Evolutionary conservation across 1,284 basidiomycete genomes (phyloP).

Genomic region (Coniferiporia weirii): DNA sequence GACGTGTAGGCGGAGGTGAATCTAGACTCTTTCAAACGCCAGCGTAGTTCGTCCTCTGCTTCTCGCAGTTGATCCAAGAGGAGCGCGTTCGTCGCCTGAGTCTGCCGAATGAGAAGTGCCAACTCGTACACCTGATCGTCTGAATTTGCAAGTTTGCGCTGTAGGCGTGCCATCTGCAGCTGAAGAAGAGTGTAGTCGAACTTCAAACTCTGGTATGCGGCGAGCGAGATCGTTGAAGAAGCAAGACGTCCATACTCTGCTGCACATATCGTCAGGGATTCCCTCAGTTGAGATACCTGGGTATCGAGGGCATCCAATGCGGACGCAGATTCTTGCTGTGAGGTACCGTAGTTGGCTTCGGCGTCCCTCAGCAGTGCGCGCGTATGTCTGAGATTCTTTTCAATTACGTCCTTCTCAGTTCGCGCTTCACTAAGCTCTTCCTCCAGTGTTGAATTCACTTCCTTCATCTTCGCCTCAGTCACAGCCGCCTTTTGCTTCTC

Average conservation of each 20-base stretch:
- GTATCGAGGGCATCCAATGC: constrained; percentile 32
- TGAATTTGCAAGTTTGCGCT: constrained; percentile 62
- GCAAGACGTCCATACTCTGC: constrained; percentile 57
- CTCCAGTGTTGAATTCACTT: constrained; percentile 30
- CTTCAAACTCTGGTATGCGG: constrained; percentile 38
- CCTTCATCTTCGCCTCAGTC: constrained; percentile 37
- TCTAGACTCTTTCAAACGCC: constrained; percentile 3
- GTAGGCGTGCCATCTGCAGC: constrained; percentile 45
- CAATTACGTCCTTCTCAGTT: constrained; percentile 32
- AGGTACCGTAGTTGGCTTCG: constrained; percentile 18
- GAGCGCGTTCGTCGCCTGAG: constrained; percentile 46
- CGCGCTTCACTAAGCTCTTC: constrained; percentile 30
- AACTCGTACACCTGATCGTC: constrained; percentile 64
- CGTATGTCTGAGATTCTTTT: constrained; percentile 24
- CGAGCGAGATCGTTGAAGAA: constrained; percentile 40
- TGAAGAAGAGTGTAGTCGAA: constrained; percentile 37
- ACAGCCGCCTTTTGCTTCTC: constrained; percentile 55
- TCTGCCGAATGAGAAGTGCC: constrained; percentile 53
- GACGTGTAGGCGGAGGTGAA: neutral
- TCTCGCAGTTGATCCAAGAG: constrained; percentile 40
- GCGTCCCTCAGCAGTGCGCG: constrained; percentile 20
- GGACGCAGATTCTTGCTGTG: constrained; percentile 26
- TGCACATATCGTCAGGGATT: constrained; percentile 42
- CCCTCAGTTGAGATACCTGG: constrained; percentile 46
- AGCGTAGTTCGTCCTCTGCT: constrained; percentile 35